phyloP scores from a whole-genome alignment of 2,329 filamentous ascomycete genomes.

The Penicillium psychrosexuale region DNA sequence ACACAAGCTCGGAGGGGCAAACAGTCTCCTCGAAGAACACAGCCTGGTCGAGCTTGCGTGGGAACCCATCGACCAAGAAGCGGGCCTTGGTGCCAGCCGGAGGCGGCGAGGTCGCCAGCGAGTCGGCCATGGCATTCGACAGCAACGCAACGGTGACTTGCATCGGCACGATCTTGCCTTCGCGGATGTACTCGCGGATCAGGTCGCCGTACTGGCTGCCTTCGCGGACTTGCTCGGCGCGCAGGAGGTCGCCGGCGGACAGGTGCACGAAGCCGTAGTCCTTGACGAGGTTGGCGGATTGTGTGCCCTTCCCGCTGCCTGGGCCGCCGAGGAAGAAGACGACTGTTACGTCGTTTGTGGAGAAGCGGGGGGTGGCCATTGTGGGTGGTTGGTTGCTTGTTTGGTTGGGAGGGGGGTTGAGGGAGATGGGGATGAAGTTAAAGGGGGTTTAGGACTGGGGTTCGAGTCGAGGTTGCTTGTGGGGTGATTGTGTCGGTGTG shows the following conservation, averaged over 20 bases:
- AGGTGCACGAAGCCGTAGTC: conserved; percentile 92
- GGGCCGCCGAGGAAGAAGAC: conserved; percentile 95
- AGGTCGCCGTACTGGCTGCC: conserved; percentile 87
- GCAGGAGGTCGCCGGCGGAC: conserved; percentile 86
- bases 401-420: not conserved
- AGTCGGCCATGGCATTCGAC: conserved; percentile 83
- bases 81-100: conserved; percentile 53
- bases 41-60: conserved; percentile 95
- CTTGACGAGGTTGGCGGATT: conserved; percentile 81
- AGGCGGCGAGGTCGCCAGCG: conserved; percentile 52
- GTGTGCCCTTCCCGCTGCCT: conserved; percentile 93
- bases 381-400: conserved; percentile 3
- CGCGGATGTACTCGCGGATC: conserved; percentile 89
- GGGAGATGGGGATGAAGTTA: not conserved
- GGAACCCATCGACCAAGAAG: conserved; percentile 82
- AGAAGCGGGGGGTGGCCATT: conserved; percentile 66
- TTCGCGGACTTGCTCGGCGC: conserved; percentile 84
- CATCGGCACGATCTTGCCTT: conserved; percentile 97
- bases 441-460: not conserved
- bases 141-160: conserved; percentile 92
- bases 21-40: conserved; percentile 88
- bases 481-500: conserved; percentile 39
- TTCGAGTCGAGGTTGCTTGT: conserved; percentile 53
- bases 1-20: conserved; percentile 75
- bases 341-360: conserved; percentile 76